Percentiles rank a stretch among this genome's conserved stretches.
These are phyloP conservation scores for Coprinellus micaceus DNA, from an alignment of 768 basidiomycete species.

Conservation along the genomic window DNA sequence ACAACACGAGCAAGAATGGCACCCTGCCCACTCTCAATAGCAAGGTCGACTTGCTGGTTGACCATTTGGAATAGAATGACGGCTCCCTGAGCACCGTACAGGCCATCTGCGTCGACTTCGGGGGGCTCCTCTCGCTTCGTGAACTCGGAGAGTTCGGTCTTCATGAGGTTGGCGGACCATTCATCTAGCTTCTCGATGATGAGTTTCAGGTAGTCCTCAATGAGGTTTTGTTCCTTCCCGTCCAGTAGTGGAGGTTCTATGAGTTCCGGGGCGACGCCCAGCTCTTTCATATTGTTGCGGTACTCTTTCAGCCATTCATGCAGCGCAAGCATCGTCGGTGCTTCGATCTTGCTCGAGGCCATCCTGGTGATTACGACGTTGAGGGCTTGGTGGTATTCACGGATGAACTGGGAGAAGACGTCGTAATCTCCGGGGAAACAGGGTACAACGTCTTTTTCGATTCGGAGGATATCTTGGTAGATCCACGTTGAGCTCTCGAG, in stretches of 20 bases:
- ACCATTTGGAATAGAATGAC: slow-evolving; percentile 98
- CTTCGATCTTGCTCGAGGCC: slow-evolving; percentile 73
- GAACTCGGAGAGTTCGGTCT: slow-evolving; percentile 84
- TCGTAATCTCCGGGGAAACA: slow-evolving; percentile 94
- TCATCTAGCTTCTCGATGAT: slow-evolving; percentile 96
- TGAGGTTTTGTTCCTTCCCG: slow-evolving; percentile 88
- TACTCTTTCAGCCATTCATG: slow-evolving; percentile 97
- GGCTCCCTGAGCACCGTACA: slow-evolving; percentile 88
- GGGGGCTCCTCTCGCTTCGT: slow-evolving; percentile 78
- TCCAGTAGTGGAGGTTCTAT: slow-evolving; percentile 89
- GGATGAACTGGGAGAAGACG: slow-evolving; percentile 76
- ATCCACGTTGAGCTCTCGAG: slow-evolving; percentile 82
- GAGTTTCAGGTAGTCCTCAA: slow-evolving; percentile 92
- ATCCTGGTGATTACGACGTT: slow-evolving; percentile 70
- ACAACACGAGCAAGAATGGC: slow-evolving; percentile 89
- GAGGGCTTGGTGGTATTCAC: slow-evolving; percentile 86
- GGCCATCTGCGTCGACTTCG: slow-evolving; percentile 83
- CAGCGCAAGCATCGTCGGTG: slow-evolving; percentile 79
- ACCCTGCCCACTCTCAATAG: slow-evolving; percentile 93
- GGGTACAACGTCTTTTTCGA: slow-evolving; percentile 83
- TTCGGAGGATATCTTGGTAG: slow-evolving; percentile 91
- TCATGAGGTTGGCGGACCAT: slow-evolving; percentile 94
- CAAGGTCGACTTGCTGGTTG: slow-evolving; percentile 93
- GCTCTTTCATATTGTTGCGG: slow-evolving; percentile 91
- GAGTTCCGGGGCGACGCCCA: slow-evolving; percentile 75